phyloP scores from a whole-genome alignment of 208 protist species.

The Blechomonas ayalai region DNA sequence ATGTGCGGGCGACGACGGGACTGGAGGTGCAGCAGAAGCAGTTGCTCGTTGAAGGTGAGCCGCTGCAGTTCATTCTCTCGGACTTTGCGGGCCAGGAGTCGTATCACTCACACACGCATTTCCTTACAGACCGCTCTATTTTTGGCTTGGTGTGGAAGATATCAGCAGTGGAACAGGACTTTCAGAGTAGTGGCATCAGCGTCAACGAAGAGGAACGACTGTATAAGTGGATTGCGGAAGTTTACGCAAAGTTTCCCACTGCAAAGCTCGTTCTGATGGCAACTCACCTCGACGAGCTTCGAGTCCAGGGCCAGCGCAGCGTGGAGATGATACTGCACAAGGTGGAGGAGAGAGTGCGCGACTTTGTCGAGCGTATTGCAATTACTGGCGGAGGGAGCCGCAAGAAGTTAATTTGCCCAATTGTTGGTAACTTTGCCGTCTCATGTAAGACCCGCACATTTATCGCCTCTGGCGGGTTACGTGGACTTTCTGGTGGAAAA shows the following conservation, averaged over 20 bases:
- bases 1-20: constrained; percentile 77
- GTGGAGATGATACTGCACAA: constrained; percentile 85
- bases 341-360: constrained; percentile 58
- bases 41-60: constrained; percentile 45
- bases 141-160: constrained; percentile 89
- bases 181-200: constrained; percentile 72
- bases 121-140: constrained; percentile 78
- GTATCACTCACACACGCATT: constrained; percentile 84
- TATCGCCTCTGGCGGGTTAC: constrained; percentile 58
- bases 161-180: constrained; percentile 80
- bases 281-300: constrained; percentile 86
- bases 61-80: constrained; percentile 56
- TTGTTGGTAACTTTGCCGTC: constrained; percentile 83
- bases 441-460: constrained; percentile 78
- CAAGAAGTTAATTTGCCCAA: constrained; percentile 2
- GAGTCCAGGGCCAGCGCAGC: constrained; percentile 64
- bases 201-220: constrained; percentile 73
- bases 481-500: constrained; percentile 47
- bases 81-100: constrained; percentile 86
- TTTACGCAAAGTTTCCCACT: constrained; percentile 78
- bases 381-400: neutral
- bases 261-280: constrained; percentile 74
- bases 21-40: constrained; percentile 63
- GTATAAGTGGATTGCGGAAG: constrained; percentile 79
- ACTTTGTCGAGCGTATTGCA: constrained; percentile 52